These are phyloP conservation scores for Lachancea nothofagi DNA, from an alignment of 805 yeast genomes.

Conservation along the genomic window DNA sequence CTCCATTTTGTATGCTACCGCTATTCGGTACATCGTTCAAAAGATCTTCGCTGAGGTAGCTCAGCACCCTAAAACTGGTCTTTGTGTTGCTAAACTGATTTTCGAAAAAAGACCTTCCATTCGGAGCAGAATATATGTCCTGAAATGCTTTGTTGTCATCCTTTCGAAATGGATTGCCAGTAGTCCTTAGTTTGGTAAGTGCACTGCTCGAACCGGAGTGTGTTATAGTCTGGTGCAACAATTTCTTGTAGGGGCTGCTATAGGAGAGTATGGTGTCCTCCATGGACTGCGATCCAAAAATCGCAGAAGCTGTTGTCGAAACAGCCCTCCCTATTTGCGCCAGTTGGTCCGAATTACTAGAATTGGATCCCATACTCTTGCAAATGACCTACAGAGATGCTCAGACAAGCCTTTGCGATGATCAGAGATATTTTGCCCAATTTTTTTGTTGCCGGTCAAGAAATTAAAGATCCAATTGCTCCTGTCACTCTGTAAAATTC, in stretches of 20 bases:
- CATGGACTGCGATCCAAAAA: constrained; percentile 40
- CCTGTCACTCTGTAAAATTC: too few species aligned
- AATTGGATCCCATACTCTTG: constrained; percentile 10
- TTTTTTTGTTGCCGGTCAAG: too few species aligned
- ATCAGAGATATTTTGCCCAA: not conserved
- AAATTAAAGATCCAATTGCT: too few species aligned
- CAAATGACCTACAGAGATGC: not conserved
- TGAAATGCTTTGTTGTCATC: constrained; percentile 17
- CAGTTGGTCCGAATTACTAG: constrained; percentile 22
- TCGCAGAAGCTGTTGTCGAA: constrained; percentile 51
- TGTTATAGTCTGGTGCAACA: constrained; percentile 27
- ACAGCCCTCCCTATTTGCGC: constrained; percentile 42
- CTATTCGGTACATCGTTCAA: constrained; percentile 47
- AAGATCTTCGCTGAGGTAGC: constrained; percentile 57
- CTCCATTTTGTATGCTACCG: not conserved
- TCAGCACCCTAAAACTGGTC: constrained; percentile 43
- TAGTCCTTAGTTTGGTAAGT: constrained; percentile 11
- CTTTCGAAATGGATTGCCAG: constrained; percentile 1
- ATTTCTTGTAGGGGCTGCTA: constrained; percentile 28
- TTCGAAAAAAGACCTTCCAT: constrained; percentile 37
- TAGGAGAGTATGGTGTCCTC: constrained; percentile 32
- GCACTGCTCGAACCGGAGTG: constrained; percentile 19
- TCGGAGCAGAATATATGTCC: constrained; percentile 29
- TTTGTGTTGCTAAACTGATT: constrained; percentile 34
- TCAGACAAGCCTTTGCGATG: too few species aligned